Evolutionary conservation across 306 rosid species (phyloP), one percentile per base, ranked within the genome.

Genomic region (Castanea sativa): DNA sequence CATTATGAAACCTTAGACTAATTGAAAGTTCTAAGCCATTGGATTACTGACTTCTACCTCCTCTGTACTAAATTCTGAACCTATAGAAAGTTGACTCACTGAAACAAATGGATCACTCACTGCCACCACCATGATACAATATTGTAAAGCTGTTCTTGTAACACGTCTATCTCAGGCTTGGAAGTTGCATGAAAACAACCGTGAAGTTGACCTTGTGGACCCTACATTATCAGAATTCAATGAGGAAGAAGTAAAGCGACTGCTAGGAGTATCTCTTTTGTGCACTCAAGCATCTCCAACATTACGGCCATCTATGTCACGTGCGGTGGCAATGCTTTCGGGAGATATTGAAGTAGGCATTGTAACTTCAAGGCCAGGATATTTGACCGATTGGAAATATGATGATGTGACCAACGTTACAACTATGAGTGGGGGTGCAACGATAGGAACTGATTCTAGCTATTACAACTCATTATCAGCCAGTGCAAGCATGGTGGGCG

Each of bases 211-310:
- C 51, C 78, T 92, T 41, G 86, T 76, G 74, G 94, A 92, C 83
- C 84, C 84, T 43, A 73, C 41, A 65, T 75, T 92, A 61, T 71
- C 81, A 20, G 61, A 65, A 49, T 82, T 84, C 86, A 80, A 77
- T 1, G 73, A 80, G 67, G 91, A 87, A 71, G 91, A 92, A 84
- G 86, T 78, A 10, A 78, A 75, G 61, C 78, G 91, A 30, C 18
- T 90, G 16, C 87, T 82, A 4, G 90, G 88, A 53, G 71, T 92
- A 81, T 85, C 91, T 21, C 88, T 88, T 67, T 30, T 86, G 73
- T 92, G 97, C 86, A 90, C 97, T 43, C 94, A 92, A 55, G 74
- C 91, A 80, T 84, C 93, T 14, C 94, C 94, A 43, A 20, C 53
- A 20, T 82, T 79, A 69, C 83, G 91, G 32, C 97, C 94, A 55